Evolutionary conservation across 2,329 filamentous ascomycete genomes (phyloP), one percentile per base, ranked within the genome.

Genomic region (Colletotrichum cereale): DNA sequence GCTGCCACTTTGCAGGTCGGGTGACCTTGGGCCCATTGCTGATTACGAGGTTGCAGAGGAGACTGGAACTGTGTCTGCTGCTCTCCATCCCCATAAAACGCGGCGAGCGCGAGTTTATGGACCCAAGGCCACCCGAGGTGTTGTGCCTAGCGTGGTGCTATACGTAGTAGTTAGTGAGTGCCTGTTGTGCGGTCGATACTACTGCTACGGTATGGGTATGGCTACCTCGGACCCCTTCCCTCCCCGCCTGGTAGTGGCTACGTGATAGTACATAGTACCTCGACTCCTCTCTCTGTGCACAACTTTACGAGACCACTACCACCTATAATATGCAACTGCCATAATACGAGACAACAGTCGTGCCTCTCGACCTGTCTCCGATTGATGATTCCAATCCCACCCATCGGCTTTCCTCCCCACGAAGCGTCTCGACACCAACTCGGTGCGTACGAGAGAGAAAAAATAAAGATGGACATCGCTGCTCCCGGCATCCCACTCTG

Each of bases 11-110:
- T 64, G 58, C 58, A 71, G 44, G 60, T 63, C 65, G 38, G 65
- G 60, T 71, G 65, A 68, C 69, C 58, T n/a, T 8, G 52, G 60
- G 29, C 60, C 44, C 69, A 50, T 71, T 68, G 58, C 68, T 58
- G 69, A 68, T 71, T 69, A 71, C 69, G 69, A 71, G 69, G 69
- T 71, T 68, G 57, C 65, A 68, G 47, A 71, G 60, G 26, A 38
- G 58, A 71, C 65, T 48, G 60, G 65, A 63, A 55, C 44, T 44
- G 57, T 58, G 26, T 63, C 5, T 36, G 24, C 36, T 24, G 57
- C 64, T 71, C 58, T 71, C 68, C 64, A 53, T 62, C 68, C 67
- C 68, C 68, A 63, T 71, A 71, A 67, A 62, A 57, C 56, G 29
- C 64, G 52, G 36, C 57, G 53, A 34, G 52, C 42, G 56, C 55